A percentile compares a stretch with the other conserved stretches of the same genome.
Evolutionary conservation across 331 rosid genomes (phyloP).

Genomic region (Quercus phellos): DNA sequence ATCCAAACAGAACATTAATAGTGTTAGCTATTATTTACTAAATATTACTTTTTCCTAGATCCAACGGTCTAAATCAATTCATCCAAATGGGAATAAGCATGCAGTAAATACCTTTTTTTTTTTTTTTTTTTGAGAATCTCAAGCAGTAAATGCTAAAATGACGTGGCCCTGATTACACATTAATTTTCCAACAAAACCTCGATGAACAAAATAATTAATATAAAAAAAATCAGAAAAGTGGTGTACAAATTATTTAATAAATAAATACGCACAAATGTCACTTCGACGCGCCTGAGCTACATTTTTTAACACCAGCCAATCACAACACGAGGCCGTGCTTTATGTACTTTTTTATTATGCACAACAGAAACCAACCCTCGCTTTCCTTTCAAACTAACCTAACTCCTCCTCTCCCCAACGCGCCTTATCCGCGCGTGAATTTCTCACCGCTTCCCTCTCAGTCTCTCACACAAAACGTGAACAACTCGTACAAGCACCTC

Average conservation of each 20-base stretch:
- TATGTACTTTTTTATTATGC: conserved; percentile 37
- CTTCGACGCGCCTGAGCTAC: conserved; percentile 23
- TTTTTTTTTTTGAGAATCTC: no score
- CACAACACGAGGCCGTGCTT: conserved; percentile 10
- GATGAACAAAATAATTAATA: not conserved
- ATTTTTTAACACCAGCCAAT: conserved; percentile 21
- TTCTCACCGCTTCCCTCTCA: not conserved
- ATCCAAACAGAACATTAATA: rapidly evolving
- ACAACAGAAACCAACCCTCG: conserved; percentile 32
- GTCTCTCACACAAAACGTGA: conserved; percentile 31
- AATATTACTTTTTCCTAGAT: not conserved
- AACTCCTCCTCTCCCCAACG: conserved; percentile 1
- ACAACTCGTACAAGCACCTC: conserved; percentile 34
- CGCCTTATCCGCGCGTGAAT: conserved; percentile 30
- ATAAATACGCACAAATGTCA: not conserved
- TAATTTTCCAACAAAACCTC: conserved; percentile 10
- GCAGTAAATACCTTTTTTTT: not conserved
- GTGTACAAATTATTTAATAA: not conserved
- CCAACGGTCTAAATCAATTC: conserved; percentile 18
- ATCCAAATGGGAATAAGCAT: not conserved
- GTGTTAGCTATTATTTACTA: rapidly evolving
- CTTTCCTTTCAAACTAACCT: conserved; percentile 19
- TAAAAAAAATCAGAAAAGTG: not conserved
- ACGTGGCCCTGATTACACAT: conserved; percentile 18
- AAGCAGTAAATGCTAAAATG: conserved; percentile 3